Evolutionary conservation across 179 eudicot genomes (phyloP).

Genomic region (Spinacia oleracea): DNA sequence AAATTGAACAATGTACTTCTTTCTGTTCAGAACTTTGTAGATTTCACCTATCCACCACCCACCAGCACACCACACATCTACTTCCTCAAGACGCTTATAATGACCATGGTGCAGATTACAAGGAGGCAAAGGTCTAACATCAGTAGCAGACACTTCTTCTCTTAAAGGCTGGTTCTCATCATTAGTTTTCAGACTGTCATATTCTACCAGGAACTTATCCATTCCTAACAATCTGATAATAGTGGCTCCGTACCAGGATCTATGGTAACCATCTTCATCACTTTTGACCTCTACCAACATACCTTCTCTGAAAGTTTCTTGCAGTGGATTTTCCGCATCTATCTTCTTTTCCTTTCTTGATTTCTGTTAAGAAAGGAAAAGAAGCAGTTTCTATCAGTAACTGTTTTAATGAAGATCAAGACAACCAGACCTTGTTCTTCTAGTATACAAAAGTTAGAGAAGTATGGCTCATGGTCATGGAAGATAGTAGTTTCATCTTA

Average conservation of each 20-base stretch:
- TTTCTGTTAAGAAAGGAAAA: not conserved
- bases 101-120: not conserved
- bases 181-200: constrained; percentile 13
- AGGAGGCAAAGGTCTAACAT: constrained; percentile 19
- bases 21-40: constrained; percentile 5
- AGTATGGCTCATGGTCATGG: constrained; percentile 1
- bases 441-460: not conserved
- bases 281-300: constrained; percentile 18
- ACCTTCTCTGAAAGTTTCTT: not conserved
- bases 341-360: not conserved
- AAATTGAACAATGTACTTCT: constrained; percentile 3
- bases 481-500: not conserved
- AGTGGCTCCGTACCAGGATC: constrained; percentile 17
- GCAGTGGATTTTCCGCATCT: not conserved
- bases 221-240: constrained; percentile 1
- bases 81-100: constrained; percentile 13
- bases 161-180: constrained; percentile 8
- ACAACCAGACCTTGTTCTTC: too few relatives aligned
- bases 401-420: not conserved
- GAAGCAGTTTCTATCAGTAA: not conserved
- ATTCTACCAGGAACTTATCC: constrained; percentile 16
- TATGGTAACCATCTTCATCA: not conserved
- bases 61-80: constrained; percentile 12
- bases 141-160: not conserved
- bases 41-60: constrained; percentile 18